Evolutionary conservation across 306 rosid genomes (phyloP).

Genomic region (Vicia villosa): DNA sequence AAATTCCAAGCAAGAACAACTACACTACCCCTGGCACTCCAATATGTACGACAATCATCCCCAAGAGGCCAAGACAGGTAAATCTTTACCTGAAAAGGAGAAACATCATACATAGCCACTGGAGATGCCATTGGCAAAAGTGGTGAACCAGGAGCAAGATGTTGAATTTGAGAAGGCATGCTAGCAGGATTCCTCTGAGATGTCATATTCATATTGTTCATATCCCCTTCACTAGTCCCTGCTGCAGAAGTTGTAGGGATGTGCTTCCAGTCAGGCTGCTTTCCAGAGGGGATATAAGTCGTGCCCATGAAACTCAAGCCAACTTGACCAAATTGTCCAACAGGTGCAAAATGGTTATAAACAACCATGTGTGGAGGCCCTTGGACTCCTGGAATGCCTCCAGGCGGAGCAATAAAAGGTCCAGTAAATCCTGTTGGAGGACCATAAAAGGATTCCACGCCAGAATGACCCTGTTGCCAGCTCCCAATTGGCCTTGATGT

Average conservation of each 20-base stretch:
- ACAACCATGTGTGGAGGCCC: slow-evolving; percentile 99
- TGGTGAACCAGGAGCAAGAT: slow-evolving; percentile 97
- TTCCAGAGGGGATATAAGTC: slow-evolving; percentile 89
- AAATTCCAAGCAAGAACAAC: slow-evolving; percentile 14
- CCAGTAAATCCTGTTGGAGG: slow-evolving; percentile 91
- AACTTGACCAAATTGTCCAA: slow-evolving; percentile 95
- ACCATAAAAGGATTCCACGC: slow-evolving; percentile 90
- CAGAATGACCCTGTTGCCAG: slow-evolving; percentile 96
- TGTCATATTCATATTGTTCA: slow-evolving; percentile 68
- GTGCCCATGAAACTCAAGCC: slow-evolving; percentile 99
- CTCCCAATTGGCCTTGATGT: slow-evolving; percentile 68
- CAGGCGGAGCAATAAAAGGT: slow-evolving; percentile 84
- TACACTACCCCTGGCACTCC: slow-evolving; percentile 1
- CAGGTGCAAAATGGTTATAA: slow-evolving; percentile 96
- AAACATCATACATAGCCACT: slow-evolving; percentile 86
- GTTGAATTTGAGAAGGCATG: slow-evolving; percentile 78
- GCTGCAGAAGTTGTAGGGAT: slow-evolving; percentile 63
- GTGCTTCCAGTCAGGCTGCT: slow-evolving; percentile 99
- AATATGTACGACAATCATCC: slow-evolving; percentile 7
- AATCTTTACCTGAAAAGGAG: slow-evolving; percentile 85
- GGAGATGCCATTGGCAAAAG: slow-evolving; percentile 92
- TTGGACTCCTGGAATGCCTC: slow-evolving; percentile 93
- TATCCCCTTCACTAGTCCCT: slow-evolving; percentile 67
- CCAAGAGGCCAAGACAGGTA: neutral
- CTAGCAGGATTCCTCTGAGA: slow-evolving; percentile 67